Percentiles rank a stretch among this genome's conserved stretches.
Conservation (phyloP, 2,329 filamentous ascomycete genomes). For the Colletotrichum filicis region DNA sequence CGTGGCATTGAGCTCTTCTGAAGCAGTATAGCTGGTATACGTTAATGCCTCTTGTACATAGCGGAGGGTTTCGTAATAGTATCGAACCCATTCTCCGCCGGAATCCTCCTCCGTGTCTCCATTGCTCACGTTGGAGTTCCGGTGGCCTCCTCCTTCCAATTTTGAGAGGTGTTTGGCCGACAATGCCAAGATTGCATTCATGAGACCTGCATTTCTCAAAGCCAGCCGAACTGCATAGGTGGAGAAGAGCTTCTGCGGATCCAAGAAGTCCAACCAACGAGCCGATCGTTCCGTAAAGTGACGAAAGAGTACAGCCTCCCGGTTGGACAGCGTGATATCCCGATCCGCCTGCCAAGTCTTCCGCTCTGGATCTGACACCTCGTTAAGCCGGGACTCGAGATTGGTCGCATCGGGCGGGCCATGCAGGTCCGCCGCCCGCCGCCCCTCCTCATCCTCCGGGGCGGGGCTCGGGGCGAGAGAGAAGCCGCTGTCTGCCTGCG, state of each 20-base stretch:
- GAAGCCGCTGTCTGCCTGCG: slow-evolving; percentile 45
- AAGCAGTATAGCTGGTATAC: slow-evolving; percentile 67
- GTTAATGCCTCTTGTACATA: slow-evolving; percentile 70
- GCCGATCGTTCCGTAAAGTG: slow-evolving; percentile 41
- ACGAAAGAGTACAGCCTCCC: slow-evolving; percentile 43
- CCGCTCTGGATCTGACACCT: slow-evolving; percentile 37
- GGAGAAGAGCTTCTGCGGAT: slow-evolving; percentile 45
- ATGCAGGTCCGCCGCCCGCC: background rate
- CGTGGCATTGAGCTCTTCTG: slow-evolving; percentile 68
- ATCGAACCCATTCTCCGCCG: slow-evolving; percentile 52
- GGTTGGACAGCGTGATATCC: slow-evolving; percentile 38
- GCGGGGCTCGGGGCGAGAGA: slow-evolving; percentile 39
- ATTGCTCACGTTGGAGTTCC: background rate
- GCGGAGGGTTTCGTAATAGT: slow-evolving; percentile 72
- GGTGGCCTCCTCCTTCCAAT: background rate
- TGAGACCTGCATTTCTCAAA: slow-evolving; percentile 63
- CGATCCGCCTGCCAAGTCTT: slow-evolving; percentile 41
- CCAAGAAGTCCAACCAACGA: slow-evolving; percentile 44
- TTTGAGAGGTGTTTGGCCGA: slow-evolving; percentile 56
- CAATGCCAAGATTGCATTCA: slow-evolving; percentile 68
- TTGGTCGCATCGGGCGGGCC: slow-evolving; percentile 17
- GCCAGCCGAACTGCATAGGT: slow-evolving; percentile 47
- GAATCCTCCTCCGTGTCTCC: slow-evolving; percentile 15
- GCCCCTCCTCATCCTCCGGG: slow-evolving; percentile 25
- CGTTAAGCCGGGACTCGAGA: slow-evolving; percentile 12